These are phyloP conservation scores for Entophlyctis luteolus DNA, from an alignment of 192 early-diverging fungal species.

Conservation along the genomic window DNA sequence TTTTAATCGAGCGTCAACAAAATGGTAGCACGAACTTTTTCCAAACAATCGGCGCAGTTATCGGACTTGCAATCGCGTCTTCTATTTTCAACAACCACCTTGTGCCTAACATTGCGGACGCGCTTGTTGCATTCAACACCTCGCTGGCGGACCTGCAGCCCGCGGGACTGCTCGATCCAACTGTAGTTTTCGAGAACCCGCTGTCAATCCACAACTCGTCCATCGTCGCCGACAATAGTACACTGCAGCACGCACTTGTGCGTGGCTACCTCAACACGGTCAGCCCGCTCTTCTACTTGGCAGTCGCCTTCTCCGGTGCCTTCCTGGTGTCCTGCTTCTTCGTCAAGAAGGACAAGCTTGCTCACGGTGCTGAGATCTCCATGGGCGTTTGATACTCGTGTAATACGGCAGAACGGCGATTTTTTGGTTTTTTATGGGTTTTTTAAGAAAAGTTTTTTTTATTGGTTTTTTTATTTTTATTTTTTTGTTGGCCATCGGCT, in stretches of 20 bases:
- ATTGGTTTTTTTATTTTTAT: no score
- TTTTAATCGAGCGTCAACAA: no score
- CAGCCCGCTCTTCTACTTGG: conserved; percentile 14
- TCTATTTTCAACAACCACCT: conserved; percentile 60
- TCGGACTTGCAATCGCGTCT: conserved; percentile 57
- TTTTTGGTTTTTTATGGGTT: no score
- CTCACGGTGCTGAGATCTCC: not conserved
- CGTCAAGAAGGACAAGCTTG: conserved; percentile 33
- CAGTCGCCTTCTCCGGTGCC: conserved; percentile 22
- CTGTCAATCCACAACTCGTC: not conserved
- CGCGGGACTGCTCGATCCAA: not conserved
- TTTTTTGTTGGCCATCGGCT: no score
- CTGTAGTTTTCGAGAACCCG: not conserved
- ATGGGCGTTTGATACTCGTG: not conserved
- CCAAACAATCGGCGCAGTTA: conserved; percentile 53
- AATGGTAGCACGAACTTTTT: conserved; percentile 34
- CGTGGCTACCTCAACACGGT: conserved; percentile 24
- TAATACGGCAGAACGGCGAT: no score
- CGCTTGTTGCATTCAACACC: conserved; percentile 1
- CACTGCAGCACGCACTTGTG: conserved; percentile 9
- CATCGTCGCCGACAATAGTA: not conserved
- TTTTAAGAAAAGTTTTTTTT: no score
- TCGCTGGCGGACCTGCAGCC: not conserved
- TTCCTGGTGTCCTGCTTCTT: conserved; percentile 15
- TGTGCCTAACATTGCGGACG: not conserved